Conservation (phyloP, 179 eudicot species). For the Silene vulgaris region DNA sequence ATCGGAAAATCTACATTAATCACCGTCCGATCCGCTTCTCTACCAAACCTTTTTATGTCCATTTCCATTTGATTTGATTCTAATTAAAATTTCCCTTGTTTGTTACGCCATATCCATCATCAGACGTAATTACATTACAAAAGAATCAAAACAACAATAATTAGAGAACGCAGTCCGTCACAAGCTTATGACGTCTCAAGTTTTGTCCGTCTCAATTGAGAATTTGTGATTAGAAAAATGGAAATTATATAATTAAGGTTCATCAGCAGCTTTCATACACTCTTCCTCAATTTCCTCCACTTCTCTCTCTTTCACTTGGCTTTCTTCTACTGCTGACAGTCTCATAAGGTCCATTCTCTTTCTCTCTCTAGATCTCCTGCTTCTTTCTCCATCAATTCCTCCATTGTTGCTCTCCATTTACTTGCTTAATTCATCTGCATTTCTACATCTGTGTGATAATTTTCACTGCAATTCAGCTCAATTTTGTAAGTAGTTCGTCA, state of each 20-base stretch:
- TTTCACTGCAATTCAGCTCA: neutral
- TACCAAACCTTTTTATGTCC: neutral
- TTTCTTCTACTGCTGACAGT: constrained; percentile 18
- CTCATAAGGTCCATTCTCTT: neutral
- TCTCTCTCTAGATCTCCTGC: constrained; percentile 19
- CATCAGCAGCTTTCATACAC: neutral
- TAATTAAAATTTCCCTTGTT: neutral
- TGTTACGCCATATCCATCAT: neutral
- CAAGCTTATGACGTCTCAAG: too few species aligned
- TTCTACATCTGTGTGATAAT: neutral
- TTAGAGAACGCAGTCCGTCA: too few species aligned
- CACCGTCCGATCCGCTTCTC: neutral
- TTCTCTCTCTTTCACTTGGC: constrained; percentile 2
- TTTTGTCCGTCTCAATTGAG: too few species aligned
- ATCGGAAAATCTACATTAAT: neutral
- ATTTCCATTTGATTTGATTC: neutral
- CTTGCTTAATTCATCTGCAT: constrained; percentile 7
- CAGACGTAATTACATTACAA: neutral
- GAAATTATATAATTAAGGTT: neutral
- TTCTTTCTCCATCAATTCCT: neutral
- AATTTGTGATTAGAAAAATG: neutral
- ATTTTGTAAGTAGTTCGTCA: neutral
- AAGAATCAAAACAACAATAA: neutral
- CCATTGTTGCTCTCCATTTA: neutral
- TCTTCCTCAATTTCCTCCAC: constrained; percentile 24